These are phyloP conservation scores for Mycena rebaudengoi DNA, from an alignment of 768 basidiomycete species.

Conservation along the genomic window DNA sequence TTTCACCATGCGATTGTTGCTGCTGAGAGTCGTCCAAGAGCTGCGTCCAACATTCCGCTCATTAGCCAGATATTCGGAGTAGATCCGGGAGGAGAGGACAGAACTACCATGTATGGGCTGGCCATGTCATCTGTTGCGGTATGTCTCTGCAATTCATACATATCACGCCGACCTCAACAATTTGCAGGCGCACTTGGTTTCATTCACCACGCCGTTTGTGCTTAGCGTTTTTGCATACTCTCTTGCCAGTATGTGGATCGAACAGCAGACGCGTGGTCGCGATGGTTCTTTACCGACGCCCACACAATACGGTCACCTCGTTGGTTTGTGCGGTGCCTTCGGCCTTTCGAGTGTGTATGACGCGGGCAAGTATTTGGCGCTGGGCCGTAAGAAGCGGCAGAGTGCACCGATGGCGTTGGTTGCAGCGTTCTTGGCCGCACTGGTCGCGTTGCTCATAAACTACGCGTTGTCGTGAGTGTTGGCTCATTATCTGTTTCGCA, in stretches of 20 bases:
- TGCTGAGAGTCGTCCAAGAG: not conserved
- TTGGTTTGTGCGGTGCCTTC: conserved; percentile 10
- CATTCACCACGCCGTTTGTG: conserved; percentile 5
- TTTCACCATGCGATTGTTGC: conserved; percentile 1
- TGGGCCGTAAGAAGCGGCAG: not conserved
- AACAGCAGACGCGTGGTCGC: not conserved
- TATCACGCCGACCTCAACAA: not conserved
- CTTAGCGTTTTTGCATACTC: conserved; percentile 7
- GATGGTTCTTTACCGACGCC: conserved; percentile 4
- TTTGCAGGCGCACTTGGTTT: conserved; percentile 1
- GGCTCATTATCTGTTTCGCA: not conserved
- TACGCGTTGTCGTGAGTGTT: conserved; percentile 8
- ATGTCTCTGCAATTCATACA: not conserved
- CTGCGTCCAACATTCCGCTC: not conserved
- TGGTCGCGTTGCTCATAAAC: not conserved
- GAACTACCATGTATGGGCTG: conserved; percentile 13
- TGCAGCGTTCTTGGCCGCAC: not conserved
- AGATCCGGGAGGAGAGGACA: not conserved
- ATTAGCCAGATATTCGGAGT: not conserved
- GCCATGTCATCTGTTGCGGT: conserved; percentile 5
- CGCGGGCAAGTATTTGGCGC: conserved; percentile 1
- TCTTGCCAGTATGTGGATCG: conserved; percentile 4
- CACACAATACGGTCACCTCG: conserved; percentile 10
- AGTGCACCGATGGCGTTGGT: not conserved
- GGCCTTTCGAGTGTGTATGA: not conserved